A percentile compares a stretch with the other conserved stretches of the same genome.
These are phyloP conservation scores for Colletotrichum tanaceti DNA, from an alignment of 2,329 filamentous ascomycete species.

Conservation along the genomic window DNA sequence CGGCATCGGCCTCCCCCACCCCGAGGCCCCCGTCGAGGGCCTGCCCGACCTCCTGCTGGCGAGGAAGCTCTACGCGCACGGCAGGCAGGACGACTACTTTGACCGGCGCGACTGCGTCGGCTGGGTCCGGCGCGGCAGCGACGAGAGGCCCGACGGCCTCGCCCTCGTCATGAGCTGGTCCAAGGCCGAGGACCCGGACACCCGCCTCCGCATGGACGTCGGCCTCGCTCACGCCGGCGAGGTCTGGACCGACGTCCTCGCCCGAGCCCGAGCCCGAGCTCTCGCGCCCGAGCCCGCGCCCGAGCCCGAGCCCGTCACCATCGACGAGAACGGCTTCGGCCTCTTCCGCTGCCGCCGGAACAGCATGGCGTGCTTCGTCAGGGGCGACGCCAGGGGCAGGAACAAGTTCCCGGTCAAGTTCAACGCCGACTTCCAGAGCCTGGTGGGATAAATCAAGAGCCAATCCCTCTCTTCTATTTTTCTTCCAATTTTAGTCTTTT, in stretches of 20 bases:
- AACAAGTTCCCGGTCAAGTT: conserved; percentile 28
- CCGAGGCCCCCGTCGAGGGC: conserved; percentile 9
- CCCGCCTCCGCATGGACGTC: conserved; percentile 29
- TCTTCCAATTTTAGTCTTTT: no score
- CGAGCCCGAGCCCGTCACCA: conserved; percentile 10
- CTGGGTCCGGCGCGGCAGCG: conserved; percentile 26
- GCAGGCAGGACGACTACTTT: conserved; percentile 32
- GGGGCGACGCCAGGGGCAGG: conserved; percentile 24
- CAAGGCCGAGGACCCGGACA: conserved; percentile 4
- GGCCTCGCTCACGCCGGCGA: conserved; percentile 25
- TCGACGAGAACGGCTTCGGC: conserved; percentile 24
- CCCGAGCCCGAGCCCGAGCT: conserved; percentile 3
- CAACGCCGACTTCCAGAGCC: conserved; percentile 20
- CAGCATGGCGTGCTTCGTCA: conserved; percentile 34
- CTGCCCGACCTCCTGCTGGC: conserved; percentile 28
- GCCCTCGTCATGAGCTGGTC: conserved; percentile 34
- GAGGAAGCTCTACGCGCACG: conserved; percentile 29
- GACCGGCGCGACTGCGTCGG: conserved; percentile 28
- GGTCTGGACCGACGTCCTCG: conserved; percentile 29
- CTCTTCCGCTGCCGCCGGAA: conserved; percentile 21
- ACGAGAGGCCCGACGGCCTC: conserved; percentile 28
- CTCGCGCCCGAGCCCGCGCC: neutral
- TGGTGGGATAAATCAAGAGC: conserved; percentile 13
- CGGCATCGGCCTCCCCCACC: conserved; percentile 20
- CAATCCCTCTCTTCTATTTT: no score